Evolutionary conservation across 202 grass and related monocot species (phyloP).

Genomic region (Musa balbisiana): DNA sequence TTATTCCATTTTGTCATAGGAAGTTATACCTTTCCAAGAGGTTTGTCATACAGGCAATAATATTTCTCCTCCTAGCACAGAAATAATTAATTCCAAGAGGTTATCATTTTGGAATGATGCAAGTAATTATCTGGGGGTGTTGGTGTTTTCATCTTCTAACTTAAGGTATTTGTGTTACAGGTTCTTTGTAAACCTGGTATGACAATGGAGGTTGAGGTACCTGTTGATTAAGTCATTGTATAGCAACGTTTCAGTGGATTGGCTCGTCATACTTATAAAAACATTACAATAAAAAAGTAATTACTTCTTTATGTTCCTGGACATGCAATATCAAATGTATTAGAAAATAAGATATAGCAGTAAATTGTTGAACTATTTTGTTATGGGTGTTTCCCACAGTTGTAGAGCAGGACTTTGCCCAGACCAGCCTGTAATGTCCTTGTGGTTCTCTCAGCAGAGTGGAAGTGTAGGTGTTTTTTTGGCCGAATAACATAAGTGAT

Average conservation of each 20-base stretch:
- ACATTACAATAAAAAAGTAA: background rate
- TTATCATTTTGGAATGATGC: background rate
- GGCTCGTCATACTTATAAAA: background rate
- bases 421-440: too few species aligned
- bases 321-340: background rate
- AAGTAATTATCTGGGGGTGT: too few species aligned
- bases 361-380: too few species aligned
- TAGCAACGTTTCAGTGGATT: background rate
- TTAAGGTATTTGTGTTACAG: background rate
- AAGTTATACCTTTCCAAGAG: too few species aligned
- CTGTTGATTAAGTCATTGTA: slow-evolving; percentile 39
- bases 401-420: too few species aligned
- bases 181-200: slow-evolving; percentile 46
- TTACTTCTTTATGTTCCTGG: background rate
- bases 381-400: too few species aligned
- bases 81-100: background rate
- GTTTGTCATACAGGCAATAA: too few species aligned
- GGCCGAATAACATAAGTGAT: too few species aligned
- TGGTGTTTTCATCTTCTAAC: slow-evolving; percentile 10
- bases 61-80: too few species aligned
- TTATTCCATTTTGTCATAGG: too few species aligned
- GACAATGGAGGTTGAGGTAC: slow-evolving; percentile 87
- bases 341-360: background rate
- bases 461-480: too few species aligned
- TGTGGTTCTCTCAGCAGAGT: too few species aligned